These are phyloP conservation scores for Panicum miliaceum DNA, from an alignment of 176 grass and related monocot genomes.

Conservation along the genomic window DNA sequence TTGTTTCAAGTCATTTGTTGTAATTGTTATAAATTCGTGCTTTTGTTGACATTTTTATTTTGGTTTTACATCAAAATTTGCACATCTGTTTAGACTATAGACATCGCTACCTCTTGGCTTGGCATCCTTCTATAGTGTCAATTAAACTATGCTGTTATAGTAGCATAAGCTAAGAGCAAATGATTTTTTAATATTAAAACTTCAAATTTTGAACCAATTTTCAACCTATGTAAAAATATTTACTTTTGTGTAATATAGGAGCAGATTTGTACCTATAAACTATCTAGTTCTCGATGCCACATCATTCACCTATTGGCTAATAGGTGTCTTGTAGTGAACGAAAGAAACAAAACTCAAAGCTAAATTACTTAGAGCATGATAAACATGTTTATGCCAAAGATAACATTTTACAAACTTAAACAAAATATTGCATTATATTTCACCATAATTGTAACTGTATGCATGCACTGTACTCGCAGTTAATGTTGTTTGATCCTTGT, in stretches of 20 bases:
- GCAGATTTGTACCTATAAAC: not conserved
- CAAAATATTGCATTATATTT: not conserved
- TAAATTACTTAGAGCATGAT: not conserved
- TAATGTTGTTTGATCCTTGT: conserved; percentile 45
- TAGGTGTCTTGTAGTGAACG: conserved; percentile 14
- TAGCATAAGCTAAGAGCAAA: conserved; percentile 13
- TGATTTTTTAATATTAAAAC: not conserved
- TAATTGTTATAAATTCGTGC: not conserved
- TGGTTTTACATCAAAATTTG: conserved; percentile 11
- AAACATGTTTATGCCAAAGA: not conserved
- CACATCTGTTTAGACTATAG: not conserved
- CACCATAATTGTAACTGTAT: conserved; percentile 33
- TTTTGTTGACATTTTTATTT: not conserved
- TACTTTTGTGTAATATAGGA: not conserved
- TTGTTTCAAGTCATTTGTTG: conserved; percentile 12
- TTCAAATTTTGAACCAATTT: not conserved
- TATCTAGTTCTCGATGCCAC: not conserved
- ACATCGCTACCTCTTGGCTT: not conserved
- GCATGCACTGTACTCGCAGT: conserved; percentile 28
- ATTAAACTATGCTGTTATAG: conserved; percentile 19
- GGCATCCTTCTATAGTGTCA: not conserved
- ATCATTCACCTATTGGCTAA: not conserved
- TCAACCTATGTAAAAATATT: not conserved
- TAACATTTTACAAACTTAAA: conserved; percentile 9
- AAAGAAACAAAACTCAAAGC: conserved; percentile 11